Conservation (phyloP, 2,329 filamentous ascomycete genomes). For the Metarhizium guizhouense region DNA sequence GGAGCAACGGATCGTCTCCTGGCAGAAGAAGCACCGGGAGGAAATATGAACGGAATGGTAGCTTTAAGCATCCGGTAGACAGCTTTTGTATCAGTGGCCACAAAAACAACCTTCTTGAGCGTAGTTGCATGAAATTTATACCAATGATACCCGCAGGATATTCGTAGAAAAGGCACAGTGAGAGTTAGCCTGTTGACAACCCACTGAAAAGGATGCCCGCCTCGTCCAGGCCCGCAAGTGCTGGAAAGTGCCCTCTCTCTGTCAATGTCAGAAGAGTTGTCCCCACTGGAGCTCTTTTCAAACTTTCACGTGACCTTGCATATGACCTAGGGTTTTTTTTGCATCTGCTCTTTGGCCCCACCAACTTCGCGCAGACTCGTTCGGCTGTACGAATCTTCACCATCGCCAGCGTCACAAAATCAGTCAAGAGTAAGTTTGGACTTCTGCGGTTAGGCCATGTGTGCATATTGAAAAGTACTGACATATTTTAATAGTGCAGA, state of each 20-base stretch:
- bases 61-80: neutral
- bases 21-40: slow-evolving; percentile 18
- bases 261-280: neutral
- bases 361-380: slow-evolving; percentile 33
- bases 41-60: neutral
- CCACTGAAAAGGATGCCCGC: no score
- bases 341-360: slow-evolving; percentile 28
- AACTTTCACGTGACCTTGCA: slow-evolving; percentile 18
- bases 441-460: neutral
- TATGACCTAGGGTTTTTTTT: slow-evolving; percentile 28
- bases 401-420: slow-evolving; percentile 40
- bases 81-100: neutral
- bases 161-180: neutral
- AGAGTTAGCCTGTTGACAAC: neutral
- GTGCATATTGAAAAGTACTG: slow-evolving; percentile 28
- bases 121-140: neutral
- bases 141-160: neutral
- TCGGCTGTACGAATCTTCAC: slow-evolving; percentile 23
- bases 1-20: slow-evolving; percentile 24
- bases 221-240: no score
- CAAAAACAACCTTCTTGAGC: neutral
- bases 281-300: neutral
- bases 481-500: slow-evolving; percentile 64
- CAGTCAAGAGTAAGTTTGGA: slow-evolving; percentile 49
- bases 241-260: no score